phyloP scores from a whole-genome alignment of 1,139 yeast genomes.

The Hyphopichia fennica region DNA sequence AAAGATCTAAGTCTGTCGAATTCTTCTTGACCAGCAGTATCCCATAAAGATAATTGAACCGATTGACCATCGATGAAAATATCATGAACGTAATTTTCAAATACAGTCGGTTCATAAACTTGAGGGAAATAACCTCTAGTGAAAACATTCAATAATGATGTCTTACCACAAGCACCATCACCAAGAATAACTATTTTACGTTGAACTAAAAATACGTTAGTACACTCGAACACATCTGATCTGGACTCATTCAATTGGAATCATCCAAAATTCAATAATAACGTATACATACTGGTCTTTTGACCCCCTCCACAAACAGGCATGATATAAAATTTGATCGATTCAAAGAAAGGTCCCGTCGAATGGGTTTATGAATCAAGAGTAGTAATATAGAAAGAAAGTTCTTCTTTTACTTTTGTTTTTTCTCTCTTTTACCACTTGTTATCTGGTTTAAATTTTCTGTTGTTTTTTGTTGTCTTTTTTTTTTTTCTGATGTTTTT shows the following conservation, averaged over 20 bases:
- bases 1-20: slow-evolving; percentile 88
- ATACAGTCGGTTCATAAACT: slow-evolving; percentile 97
- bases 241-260: neutral
- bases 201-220: slow-evolving; percentile 43
- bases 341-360: no score
- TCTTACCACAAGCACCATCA: slow-evolving; percentile 81
- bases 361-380: no score
- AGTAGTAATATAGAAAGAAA: no score
- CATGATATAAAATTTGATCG: slow-evolving; percentile 38
- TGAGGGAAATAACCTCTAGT: slow-evolving; percentile 98
- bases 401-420: no score
- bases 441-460: no score
- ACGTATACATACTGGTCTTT: slow-evolving; percentile 52
- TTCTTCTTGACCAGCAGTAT: slow-evolving; percentile 99
- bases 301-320: slow-evolving; percentile 70
- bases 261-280: no score
- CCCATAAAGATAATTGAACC: slow-evolving; percentile 93
- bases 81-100: slow-evolving; percentile 96
- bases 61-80: slow-evolving; percentile 94
- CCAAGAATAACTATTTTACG: slow-evolving; percentile 95
- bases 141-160: slow-evolving; percentile 77
- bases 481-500: no score
- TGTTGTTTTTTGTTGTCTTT: no score
- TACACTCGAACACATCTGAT: neutral
- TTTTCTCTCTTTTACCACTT: no score